phyloP scores from a whole-genome alignment of 345 rosid species.

The Euphorbia peplus region DNA sequence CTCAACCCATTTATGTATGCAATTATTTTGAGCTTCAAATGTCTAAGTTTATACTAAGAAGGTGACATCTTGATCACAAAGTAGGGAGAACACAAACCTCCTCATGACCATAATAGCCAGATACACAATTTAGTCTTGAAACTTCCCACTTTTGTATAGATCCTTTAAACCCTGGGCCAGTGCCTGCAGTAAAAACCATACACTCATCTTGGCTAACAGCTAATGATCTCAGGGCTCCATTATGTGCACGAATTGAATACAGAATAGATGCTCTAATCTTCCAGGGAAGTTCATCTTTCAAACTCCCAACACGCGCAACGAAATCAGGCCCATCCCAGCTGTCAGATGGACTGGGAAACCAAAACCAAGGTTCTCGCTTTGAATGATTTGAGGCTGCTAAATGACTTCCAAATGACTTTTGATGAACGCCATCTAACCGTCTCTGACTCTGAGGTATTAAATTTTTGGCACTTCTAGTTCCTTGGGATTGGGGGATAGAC shows the following conservation, averaged over 20 bases:
- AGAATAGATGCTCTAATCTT: conserved; percentile 75
- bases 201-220: conserved; percentile 81
- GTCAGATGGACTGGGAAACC: conserved; percentile 87
- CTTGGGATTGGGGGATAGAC: conserved; percentile 75
- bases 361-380: conserved; percentile 77
- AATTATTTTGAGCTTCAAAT: not conserved
- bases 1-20: not conserved
- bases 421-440: conserved; percentile 33
- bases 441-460: conserved; percentile 51
- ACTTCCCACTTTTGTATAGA: conserved; percentile 93
- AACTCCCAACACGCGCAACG: conserved; percentile 63
- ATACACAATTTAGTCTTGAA: conserved; percentile 64
- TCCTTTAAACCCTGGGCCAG: conserved; percentile 89
- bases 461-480: conserved; percentile 51
- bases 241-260: conserved; percentile 76
- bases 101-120: conserved; percentile 90
- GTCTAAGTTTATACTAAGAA: not conserved
- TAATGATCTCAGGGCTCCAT: conserved; percentile 77
- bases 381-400: conserved; percentile 43
- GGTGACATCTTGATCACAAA: conserved; percentile 6
- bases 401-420: conserved; percentile 33
- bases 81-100: conserved; percentile 59
- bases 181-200: conserved; percentile 83
- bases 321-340: conserved; percentile 85
- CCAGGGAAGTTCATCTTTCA: conserved; percentile 87